phyloP scores from a whole-genome alignment of 2,329 filamentous ascomycete genomes.

The Talaromyces amestolkiae region DNA sequence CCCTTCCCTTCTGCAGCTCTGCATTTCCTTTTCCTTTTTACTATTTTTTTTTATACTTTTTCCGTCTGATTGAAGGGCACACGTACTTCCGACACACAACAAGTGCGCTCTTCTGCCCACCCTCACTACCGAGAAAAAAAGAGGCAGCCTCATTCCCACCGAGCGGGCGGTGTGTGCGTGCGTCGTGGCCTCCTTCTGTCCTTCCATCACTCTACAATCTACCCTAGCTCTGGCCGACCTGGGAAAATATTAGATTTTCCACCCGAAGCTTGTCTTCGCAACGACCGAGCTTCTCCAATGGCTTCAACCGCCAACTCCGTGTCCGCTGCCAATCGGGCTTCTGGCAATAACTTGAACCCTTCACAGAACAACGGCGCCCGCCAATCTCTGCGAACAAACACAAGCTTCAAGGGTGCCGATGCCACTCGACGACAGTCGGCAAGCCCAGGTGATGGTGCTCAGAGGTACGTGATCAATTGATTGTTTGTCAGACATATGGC shows the following conservation, averaged over 20 bases:
- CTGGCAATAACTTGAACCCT: conserved; percentile 37
- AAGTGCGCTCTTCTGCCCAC: conserved; percentile 20
- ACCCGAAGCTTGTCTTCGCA: conserved; percentile 32
- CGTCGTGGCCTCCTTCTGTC: conserved; percentile 32
- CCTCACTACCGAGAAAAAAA: conserved; percentile 10
- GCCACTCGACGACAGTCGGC: conserved; percentile 55
- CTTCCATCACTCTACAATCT: conserved; percentile 22
- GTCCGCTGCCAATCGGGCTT: conserved; percentile 36
- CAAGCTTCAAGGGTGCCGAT: conserved; percentile 52
- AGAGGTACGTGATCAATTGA: conserved; percentile 50
- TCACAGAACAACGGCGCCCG: conserved; percentile 39
- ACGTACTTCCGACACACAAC: background rate
- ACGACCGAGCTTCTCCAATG: conserved; percentile 35
- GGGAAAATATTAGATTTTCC: conserved; percentile 27
- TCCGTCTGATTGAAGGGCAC: conserved; percentile 14
- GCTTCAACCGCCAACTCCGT: conserved; percentile 41
- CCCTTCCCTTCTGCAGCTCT: background rate
- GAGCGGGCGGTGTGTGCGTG: conserved; percentile 43
- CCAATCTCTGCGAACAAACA: conserved; percentile 51
- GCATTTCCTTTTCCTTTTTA: background rate
- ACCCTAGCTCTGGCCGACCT: conserved; percentile 34
- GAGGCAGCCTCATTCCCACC: conserved; percentile 20
- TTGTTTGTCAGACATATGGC: background rate
- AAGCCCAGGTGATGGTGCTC: conserved; percentile 54
- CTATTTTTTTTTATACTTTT: background rate